These are phyloP conservation scores for Chernovozyma aurita DNA, from an alignment of 1,139 yeast genomes.

Conservation along the genomic window DNA sequence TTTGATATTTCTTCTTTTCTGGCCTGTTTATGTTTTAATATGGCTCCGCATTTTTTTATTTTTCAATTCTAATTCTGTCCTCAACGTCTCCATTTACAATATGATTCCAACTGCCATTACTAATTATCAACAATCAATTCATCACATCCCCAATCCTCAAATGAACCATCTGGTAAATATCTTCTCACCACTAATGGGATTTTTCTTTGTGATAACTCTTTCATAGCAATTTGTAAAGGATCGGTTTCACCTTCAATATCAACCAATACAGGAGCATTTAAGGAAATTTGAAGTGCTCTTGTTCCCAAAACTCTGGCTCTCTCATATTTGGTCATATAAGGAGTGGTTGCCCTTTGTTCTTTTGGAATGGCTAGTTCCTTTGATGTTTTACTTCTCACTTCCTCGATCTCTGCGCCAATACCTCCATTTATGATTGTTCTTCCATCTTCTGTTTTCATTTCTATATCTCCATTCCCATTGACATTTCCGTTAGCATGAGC, in stretches of 20 bases:
- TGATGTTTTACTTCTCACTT: slow-evolving; percentile 57
- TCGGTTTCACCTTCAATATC: slow-evolving; percentile 99
- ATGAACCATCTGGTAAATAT: slow-evolving; percentile 93
- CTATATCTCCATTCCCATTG: slow-evolving; percentile 33
- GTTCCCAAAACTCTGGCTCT: slow-evolving; percentile 96
- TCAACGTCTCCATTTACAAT: no score
- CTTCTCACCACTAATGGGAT: slow-evolving; percentile 94
- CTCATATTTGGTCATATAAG: slow-evolving; percentile 98
- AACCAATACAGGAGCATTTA: slow-evolving; percentile 97
- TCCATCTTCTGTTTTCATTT: slow-evolving; percentile 68
- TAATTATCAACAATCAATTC: slow-evolving; percentile 87
- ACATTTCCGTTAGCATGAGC: slow-evolving; percentile 15
- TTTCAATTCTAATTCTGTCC: no score
- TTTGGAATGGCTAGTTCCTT: slow-evolving; percentile 85
- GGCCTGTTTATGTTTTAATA: not conserved
- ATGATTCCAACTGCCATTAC: not conserved
- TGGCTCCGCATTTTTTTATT: not conserved
- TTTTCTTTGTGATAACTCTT: slow-evolving; percentile 90
- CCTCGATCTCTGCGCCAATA: slow-evolving; percentile 49
- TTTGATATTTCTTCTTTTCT: not conserved
- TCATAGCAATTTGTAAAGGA: slow-evolving; percentile 97
- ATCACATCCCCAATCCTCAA: slow-evolving; percentile 98
- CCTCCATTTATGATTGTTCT: slow-evolving; percentile 69
- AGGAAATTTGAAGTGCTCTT: slow-evolving; percentile 90
- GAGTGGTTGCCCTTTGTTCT: slow-evolving; percentile 89